phyloP scores from a whole-genome alignment of 441 rosid genomes.

The Gossypium gossypioides region DNA sequence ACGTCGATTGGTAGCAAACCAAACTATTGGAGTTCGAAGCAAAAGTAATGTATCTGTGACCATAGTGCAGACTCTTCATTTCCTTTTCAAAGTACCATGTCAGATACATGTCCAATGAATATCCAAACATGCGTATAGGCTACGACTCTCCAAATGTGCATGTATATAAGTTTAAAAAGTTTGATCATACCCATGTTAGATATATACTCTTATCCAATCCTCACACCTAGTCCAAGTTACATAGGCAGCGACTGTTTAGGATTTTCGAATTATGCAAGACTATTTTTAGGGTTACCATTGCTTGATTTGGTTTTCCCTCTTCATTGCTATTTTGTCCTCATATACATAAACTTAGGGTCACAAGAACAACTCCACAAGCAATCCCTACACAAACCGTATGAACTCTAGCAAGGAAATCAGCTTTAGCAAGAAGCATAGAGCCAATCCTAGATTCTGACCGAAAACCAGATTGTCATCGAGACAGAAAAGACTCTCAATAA shows the following conservation, averaged over 20 bases:
- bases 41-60: no score
- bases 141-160: no score
- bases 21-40: neutral
- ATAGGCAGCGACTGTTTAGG: neutral
- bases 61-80: no score
- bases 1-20: neutral
- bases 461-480: neutral
- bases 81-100: no score
- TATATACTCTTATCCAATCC: no score
- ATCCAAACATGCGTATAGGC: no score
- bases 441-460: neutral
- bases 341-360: neutral
- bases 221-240: no score
- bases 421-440: neutral
- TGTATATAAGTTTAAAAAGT: no score
- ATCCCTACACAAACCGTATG: neutral
- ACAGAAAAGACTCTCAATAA: neutral
- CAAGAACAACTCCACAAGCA: neutral
- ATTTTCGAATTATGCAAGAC: neutral
- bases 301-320: neutral
- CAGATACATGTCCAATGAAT: no score
- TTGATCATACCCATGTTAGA: no score
- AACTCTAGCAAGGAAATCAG: neutral
- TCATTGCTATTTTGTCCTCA: neutral
- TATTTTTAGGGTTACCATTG: neutral